Percentiles rank a stretch among this genome's conserved stretches.
These are phyloP conservation scores for Leishmania guyanensis DNA, from an alignment of 208 protist species.

Conservation along the genomic window DNA sequence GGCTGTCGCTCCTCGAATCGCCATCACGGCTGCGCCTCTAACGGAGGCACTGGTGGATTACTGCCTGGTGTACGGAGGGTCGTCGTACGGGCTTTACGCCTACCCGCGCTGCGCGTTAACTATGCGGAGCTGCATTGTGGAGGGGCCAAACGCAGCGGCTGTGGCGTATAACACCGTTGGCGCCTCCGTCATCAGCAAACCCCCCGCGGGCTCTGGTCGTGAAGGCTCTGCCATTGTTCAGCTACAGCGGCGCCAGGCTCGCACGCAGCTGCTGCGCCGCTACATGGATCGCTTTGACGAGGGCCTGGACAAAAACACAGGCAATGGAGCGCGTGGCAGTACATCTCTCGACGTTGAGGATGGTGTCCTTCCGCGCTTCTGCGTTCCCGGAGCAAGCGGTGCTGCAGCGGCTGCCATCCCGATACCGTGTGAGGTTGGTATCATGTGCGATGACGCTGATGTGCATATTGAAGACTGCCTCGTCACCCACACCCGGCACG, in stretches of 20 bases:
- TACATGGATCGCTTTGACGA: conserved; percentile 19
- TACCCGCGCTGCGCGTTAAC: conserved; percentile 57
- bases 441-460: conserved; percentile 82
- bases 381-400: conserved; percentile 26
- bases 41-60: conserved; percentile 52
- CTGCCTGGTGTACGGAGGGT: conserved; percentile 69
- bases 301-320: conserved; percentile 15
- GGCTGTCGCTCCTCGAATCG: conserved; percentile 25
- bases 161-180: conserved; percentile 2
- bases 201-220: not conserved
- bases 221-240: conserved; percentile 21
- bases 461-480: conserved; percentile 62
- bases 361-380: conserved; percentile 39
- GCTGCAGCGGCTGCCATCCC: conserved; percentile 4
- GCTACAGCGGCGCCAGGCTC: conserved; percentile 31
- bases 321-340: not conserved
- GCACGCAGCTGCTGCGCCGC: conserved; percentile 23
- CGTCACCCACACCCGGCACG: conserved; percentile 60
- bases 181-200: not conserved
- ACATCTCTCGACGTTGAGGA: conserved; percentile 18
- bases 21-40: conserved; percentile 59
- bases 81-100: conserved; percentile 70
- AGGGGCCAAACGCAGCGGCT: conserved; percentile 41
- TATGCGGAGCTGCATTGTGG: conserved; percentile 52
- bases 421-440: conserved; percentile 49